A percentile compares a stretch with the other conserved stretches of the same genome.
These are phyloP conservation scores for Barnettozyma pratensis DNA, from an alignment of 805 yeast genomes.

Conservation along the genomic window DNA sequence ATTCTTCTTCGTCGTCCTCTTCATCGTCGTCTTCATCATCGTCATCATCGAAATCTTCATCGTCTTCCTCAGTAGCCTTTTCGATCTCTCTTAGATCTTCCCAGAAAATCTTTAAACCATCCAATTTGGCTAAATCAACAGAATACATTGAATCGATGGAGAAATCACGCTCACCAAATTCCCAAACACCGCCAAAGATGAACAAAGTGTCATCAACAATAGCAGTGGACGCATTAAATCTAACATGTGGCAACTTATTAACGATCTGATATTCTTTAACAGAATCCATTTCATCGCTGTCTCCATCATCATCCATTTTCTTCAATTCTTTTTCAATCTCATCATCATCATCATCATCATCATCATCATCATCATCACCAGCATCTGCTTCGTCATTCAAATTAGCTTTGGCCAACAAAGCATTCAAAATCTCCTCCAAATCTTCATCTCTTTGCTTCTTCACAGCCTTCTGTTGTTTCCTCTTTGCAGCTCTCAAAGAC, in stretches of 20 bases:
- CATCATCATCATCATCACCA: conserved; percentile 35
- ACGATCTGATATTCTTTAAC: conserved; percentile 35
- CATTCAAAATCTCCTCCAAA: conserved; percentile 73
- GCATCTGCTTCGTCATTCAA: conserved; percentile 41
- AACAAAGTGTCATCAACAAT: conserved; percentile 80
- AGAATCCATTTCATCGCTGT: conserved; percentile 6
- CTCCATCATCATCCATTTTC: conserved; percentile 32
- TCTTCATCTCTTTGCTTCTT: conserved; percentile 52
- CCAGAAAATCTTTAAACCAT: conserved; percentile 87
- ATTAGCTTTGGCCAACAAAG: conserved; percentile 69
- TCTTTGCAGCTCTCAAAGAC: conserved; percentile 55
- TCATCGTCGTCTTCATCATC: conserved; percentile 69
- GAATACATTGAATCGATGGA: conserved; percentile 81
- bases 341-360: conserved; percentile 35
- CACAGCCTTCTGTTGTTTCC: conserved; percentile 43
- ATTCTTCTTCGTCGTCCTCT: conserved; percentile 50
- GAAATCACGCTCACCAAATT: conserved; percentile 80
- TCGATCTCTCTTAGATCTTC: conserved; percentile 65
- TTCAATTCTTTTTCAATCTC: conserved; percentile 46
- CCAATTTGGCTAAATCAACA: conserved; percentile 78
- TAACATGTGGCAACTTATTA: conserved; percentile 72
- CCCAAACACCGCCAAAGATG: conserved; percentile 90
- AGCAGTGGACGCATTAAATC: conserved; percentile 82
- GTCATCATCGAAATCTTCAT: conserved; percentile 62
- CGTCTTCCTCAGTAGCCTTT: conserved; percentile 46